phyloP scores from a whole-genome alignment of 352 stramenopile species.

The Bremia lactucae region DNA sequence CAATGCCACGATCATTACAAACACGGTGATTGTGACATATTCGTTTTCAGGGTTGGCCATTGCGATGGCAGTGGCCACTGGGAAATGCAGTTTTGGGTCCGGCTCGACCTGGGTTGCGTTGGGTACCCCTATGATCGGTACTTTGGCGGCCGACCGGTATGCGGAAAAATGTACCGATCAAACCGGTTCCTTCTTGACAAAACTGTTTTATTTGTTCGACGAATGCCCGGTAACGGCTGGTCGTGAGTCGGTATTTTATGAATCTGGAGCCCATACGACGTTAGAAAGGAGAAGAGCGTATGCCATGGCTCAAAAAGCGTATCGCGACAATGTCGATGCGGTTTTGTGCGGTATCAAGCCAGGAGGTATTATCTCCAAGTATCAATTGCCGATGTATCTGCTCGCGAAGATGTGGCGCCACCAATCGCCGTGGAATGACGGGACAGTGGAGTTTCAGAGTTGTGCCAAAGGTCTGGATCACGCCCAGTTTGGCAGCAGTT shows the following conservation, averaged over 20 bases:
- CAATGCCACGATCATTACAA: conserved; percentile 1
- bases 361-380: conserved; percentile 21
- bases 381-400: conserved; percentile 14
- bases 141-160: conserved; percentile 22
- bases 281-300: conserved; percentile 19
- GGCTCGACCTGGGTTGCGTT: conserved; percentile 20
- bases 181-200: not conserved
- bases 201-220: conserved; percentile 15
- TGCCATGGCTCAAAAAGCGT: conserved; percentile 16
- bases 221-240: conserved; percentile 21
- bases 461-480: conserved; percentile 23
- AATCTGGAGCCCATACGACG: conserved; percentile 14
- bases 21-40: conserved; percentile 15
- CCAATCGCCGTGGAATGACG: conserved; percentile 26
- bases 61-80: conserved; percentile 11
- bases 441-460: conserved; percentile 34
- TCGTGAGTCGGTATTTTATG: conserved; percentile 17
- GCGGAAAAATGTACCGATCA: conserved; percentile 24
- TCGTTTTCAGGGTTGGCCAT: conserved; percentile 13
- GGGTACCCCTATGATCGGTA: conserved; percentile 15
- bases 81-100: conserved; percentile 14
- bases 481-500: conserved; percentile 21
- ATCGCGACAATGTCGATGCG: conserved; percentile 21
- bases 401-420: conserved; percentile 11
- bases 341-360: conserved; percentile 29